phyloP scores from a whole-genome alignment of 345 rosid genomes.

The Eucalyptus microcorys region DNA sequence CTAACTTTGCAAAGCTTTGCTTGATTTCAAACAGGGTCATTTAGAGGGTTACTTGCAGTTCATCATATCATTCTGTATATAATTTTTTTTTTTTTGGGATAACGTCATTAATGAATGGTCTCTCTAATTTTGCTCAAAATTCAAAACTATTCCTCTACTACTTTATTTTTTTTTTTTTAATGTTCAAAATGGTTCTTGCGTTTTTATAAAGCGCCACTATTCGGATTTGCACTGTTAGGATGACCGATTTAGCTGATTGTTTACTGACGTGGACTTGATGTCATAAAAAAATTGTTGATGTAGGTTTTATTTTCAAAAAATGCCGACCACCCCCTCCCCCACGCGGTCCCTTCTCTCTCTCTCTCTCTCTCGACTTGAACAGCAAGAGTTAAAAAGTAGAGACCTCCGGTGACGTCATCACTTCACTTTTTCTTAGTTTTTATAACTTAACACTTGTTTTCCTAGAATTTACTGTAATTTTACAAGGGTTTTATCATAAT shows the following conservation, averaged over 20 bases:
- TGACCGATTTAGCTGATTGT: neutral
- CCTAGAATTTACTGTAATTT: neutral
- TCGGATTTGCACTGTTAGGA: neutral
- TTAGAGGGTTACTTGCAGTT: too few relatives aligned
- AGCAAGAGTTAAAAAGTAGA: neutral
- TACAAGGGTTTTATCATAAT: neutral
- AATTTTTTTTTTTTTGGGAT: neutral
- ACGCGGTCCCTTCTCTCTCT: too few relatives aligned
- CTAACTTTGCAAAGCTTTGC: neutral
- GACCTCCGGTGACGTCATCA: neutral
- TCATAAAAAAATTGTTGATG: neutral
- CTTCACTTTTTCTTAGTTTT: neutral
- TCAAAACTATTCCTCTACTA: neutral
- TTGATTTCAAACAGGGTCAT: neutral
- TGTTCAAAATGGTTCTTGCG: too few relatives aligned
- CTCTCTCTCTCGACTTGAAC: neutral
- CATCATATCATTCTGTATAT: neutral
- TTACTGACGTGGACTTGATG: neutral
- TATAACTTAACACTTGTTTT: neutral
- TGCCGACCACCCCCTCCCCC: neutral
- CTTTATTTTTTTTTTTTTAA: too few relatives aligned
- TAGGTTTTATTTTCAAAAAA: neutral
- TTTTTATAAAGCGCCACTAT: neutral
- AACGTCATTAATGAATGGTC: neutral
- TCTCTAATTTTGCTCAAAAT: neutral